phyloP scores from a whole-genome alignment of 306 rosid genomes.

The Trifolium fragiferum region DNA sequence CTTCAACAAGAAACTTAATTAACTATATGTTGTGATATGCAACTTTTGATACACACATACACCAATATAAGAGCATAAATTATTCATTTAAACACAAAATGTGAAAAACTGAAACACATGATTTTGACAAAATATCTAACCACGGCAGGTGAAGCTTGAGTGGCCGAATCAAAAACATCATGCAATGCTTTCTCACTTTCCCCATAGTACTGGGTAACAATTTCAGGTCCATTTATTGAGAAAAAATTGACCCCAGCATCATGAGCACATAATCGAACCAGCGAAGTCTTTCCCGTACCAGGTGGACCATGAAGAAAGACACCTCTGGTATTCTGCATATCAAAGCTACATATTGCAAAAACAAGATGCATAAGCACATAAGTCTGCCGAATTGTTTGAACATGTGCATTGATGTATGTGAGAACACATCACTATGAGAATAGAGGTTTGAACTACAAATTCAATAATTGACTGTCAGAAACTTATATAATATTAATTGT shows the following conservation, averaged over 20 bases:
- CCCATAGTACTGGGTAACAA: conserved; percentile 74
- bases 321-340: conserved; percentile 80
- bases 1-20: conserved; percentile 13
- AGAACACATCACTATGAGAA: conserved; percentile 24
- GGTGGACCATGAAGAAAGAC: conserved; percentile 96
- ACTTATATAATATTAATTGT: conserved; percentile 7
- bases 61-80: conserved; percentile 17
- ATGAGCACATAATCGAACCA: conserved; percentile 73
- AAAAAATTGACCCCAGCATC: conserved; percentile 78
- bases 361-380: conserved; percentile 41
- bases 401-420: conserved; percentile 29
- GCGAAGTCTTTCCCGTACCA: conserved; percentile 93
- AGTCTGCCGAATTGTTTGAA: conserved; percentile 23
- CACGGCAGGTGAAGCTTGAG: conserved; percentile 84
- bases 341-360: conserved; percentile 61
- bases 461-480: conserved; percentile 20
- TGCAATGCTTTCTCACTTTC: conserved; percentile 84
- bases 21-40: conserved; percentile 14
- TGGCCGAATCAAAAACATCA: conserved; percentile 73
- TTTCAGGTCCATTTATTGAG: conserved; percentile 83
- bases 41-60: conserved; percentile 2
- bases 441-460: conserved; percentile 26
- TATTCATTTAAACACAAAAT: conserved; percentile 38
- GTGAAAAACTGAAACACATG: conserved; percentile 26
- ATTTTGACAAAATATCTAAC: conserved; percentile 57